These are phyloP conservation scores for Komagataella pastoris DNA, from an alignment of 805 yeast genomes.

Conservation along the genomic window DNA sequence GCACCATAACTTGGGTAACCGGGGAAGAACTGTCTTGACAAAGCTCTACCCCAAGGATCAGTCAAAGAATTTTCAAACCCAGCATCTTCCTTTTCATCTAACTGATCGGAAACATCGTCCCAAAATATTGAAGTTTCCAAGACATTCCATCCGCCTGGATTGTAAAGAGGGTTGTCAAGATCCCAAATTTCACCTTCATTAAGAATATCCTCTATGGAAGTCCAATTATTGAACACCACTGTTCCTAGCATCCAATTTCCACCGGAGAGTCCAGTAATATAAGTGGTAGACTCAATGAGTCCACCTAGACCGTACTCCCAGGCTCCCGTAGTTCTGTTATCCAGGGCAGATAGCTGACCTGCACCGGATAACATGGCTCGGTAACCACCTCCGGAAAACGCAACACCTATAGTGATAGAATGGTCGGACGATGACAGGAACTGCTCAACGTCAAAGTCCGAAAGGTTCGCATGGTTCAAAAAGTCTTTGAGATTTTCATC, in stretches of 20 bases:
- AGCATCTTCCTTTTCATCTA: conserved; percentile 29
- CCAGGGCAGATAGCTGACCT: conserved; percentile 70
- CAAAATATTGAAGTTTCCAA: conserved; percentile 38
- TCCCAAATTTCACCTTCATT: conserved; percentile 51
- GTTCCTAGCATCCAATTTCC: conserved; percentile 77
- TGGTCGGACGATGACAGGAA: conserved; percentile 25
- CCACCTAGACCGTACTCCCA: conserved; percentile 55
- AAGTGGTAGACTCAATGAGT: conserved; percentile 52
- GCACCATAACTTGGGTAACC: conserved; percentile 17
- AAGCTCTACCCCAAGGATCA: conserved; percentile 59
- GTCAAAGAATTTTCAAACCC: conserved; percentile 49
- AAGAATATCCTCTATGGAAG: conserved; percentile 49
- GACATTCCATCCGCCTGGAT: conserved; percentile 50
- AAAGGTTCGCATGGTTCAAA: conserved; percentile 29
- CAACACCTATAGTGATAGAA: conserved; percentile 38
- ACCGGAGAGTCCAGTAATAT: conserved; percentile 70
- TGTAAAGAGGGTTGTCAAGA: conserved; percentile 42
- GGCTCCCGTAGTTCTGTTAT: conserved; percentile 49
- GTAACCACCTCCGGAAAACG: conserved; percentile 82
- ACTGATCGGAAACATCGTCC: conserved; percentile 37
- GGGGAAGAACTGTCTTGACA: conserved; percentile 47
- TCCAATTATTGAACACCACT: conserved; percentile 57
- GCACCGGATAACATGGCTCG: conserved; percentile 83
- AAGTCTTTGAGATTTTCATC: conserved; percentile 30
- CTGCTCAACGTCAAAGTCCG: conserved; percentile 30